A percentile compares a stretch with the other conserved stretches of the same genome.
Evolutionary conservation across 2,329 filamentous ascomycete genomes (phyloP).

Genomic region (Monosporascus ibericus): DNA sequence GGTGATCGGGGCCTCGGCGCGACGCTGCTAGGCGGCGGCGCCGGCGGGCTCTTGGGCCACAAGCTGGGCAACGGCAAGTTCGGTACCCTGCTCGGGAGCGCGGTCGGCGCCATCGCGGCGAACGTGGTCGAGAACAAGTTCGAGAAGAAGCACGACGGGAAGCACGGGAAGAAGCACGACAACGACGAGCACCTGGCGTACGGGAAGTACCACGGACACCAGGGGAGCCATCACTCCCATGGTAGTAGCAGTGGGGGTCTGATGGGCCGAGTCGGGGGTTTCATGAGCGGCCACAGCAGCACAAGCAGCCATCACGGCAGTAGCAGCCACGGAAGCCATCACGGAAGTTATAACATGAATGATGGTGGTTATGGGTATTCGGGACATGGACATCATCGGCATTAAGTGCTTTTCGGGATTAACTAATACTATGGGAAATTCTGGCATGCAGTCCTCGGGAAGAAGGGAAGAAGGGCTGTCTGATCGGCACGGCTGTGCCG

Average conservation of each 20-base stretch:
- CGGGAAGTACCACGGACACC: constrained; percentile 8
- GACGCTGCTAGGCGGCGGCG: constrained; percentile 45
- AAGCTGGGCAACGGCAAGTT: constrained; percentile 49
- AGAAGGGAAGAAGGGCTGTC: too few relatives aligned
- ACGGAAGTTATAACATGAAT: too few relatives aligned
- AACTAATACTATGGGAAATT: neutral
- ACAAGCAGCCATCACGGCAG: constrained; percentile 8
- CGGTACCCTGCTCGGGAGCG: constrained; percentile 44
- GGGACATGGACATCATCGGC: constrained; percentile 8
- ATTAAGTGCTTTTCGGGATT: constrained; percentile 1
- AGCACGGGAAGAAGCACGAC: constrained; percentile 11
- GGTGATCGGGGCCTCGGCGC: constrained; percentile 51
- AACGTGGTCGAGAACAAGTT: constrained; percentile 43
- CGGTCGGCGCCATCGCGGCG: constrained; percentile 49
- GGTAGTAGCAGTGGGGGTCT: constrained; percentile 13
- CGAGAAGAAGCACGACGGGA: constrained; percentile 29
- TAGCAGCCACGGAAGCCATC: neutral
- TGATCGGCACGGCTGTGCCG: neutral
- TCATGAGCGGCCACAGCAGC: constrained; percentile 11
- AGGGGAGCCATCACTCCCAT: constrained; percentile 6
- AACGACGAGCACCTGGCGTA: constrained; percentile 9
- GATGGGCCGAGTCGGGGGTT: constrained; percentile 13
- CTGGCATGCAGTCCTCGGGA: too few relatives aligned
- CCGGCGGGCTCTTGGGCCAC: constrained; percentile 47
- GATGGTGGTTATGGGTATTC: constrained; percentile 2